A percentile compares a stretch with the other conserved stretches of the same genome.
Conservation (phyloP, 345 rosid genomes). For the Toxicodendron radicans region DNA sequence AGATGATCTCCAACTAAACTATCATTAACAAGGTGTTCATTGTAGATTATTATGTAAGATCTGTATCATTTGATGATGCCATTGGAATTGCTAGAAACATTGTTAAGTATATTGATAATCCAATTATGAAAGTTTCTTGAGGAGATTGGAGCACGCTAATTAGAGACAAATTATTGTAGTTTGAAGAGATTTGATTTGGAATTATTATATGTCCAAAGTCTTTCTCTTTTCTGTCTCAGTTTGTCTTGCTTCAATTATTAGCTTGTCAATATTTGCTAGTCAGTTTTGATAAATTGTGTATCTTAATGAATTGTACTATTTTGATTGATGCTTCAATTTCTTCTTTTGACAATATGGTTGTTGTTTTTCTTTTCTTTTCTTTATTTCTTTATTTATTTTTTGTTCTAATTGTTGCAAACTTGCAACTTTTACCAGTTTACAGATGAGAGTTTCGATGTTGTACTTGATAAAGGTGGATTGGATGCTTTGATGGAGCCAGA, state of each 20-base stretch:
- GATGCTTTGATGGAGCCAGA: slow-evolving; percentile 99
- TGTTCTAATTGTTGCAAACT: background rate
- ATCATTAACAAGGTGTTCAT: no score
- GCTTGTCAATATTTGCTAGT: background rate
- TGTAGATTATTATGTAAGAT: no score
- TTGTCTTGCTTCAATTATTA: no score
- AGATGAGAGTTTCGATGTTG: slow-evolving; percentile 57
- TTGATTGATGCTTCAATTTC: slow-evolving; percentile 1
- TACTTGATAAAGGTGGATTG: slow-evolving; percentile 93
- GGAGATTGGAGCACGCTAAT: no score
- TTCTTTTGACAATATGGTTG: slow-evolving; percentile 6
- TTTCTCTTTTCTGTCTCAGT: background rate
- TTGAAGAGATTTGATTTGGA: background rate
- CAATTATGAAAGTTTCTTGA: no score
- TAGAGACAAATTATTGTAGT: no score
- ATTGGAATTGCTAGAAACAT: no score
- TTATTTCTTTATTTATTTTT: background rate
- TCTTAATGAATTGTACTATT: background rate
- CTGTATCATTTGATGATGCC: no score
- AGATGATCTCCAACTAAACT: no score
- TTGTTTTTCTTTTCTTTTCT: background rate
- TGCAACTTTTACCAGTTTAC: slow-evolving; percentile 41
- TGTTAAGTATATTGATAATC: no score
- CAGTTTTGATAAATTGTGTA: background rate
- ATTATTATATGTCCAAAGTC: background rate